Base-by-base conservation (phyloP, 495 filamentous ascomycete species). In the Penicillium subrubescens region DNA sequence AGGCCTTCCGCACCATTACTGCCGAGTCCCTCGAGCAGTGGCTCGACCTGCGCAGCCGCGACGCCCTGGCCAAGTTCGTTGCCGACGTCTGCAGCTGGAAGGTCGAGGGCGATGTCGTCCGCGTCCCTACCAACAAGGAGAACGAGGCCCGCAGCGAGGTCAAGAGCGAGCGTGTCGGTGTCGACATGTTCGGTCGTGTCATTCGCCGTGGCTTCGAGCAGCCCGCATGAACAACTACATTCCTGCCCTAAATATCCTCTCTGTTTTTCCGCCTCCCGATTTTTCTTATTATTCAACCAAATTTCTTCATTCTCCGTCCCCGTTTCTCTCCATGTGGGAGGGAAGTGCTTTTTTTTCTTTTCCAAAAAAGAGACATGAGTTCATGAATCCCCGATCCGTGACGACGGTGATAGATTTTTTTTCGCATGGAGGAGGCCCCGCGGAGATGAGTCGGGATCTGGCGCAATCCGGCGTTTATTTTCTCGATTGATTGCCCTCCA, bases 111-210 rank as follows among this genome's bases (percentile, higher is more conserved):
- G 84, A 81, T 14, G 79, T 87, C 31, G 86, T 94, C 57, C 88
- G 87, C 76, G 85, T 94, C 37, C 95, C 96, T 53, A 82, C 90
- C 73, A 99, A 98, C 77, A 90, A 95, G 77, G 96, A 99, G 84
- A 99, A 99, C 78, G 94, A 98, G 87, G 96, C 92, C 33, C 94
- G 95, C 84, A 94, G 94, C 71, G 92, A 92, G 46, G 91, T 97
- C 69, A 93, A 97, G 73, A 87, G 94, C 77, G 96, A 99, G 84
- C 92, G 93, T 65, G 96, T 99, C 41, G 81, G 75, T 29, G 65
- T 82, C 23, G 81, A 83, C 53, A 91, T 92, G 82, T 93, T 99
- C 63, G 94, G 96, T 59, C 93, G 88, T 81, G 88, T 97, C 63
- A 88, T 98, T 71, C 86, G 89, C 70, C 82, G 95, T 65, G 90